Base-by-base conservation (phyloP, 768 basidiomycete species). In the Podaxis sp. region DNA sequence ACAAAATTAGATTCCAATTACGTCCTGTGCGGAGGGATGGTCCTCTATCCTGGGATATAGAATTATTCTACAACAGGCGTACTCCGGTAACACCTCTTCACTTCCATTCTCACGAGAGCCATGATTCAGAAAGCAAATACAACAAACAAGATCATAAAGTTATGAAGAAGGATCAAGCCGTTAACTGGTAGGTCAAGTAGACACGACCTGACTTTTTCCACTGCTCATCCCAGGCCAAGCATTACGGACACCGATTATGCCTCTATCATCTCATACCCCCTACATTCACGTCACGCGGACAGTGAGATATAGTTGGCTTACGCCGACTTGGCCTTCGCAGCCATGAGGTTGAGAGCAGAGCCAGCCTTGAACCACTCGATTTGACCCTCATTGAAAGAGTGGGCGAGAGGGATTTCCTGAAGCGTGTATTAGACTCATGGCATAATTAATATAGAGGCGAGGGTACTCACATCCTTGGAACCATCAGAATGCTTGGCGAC, bases 281-380 rank as follows among this genome's bases (percentile, higher is more conserved):
- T 51, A 12, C 12, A 55, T 22, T 39, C 13, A 5, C 42, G 42
- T 44, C 42, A 44, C 42, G 4, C 4, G 39, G 38, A 39, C 36
- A 1, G 13, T 44, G 54, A 22, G 8, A 55, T 22, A 26, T n/a
- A 13, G 33, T 26, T 38, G 28, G 15, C 49, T 52, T 26, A 59
- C 6, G 49, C 58, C 19, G 48, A 59, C 48, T 83, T 87, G 52
- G 87, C 86, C 75, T 82, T 84, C 65, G 85, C 79, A 64, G 87
- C 88, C 88, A 89, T 90, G 78, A 95, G 72, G 84, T 96, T 95
- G 58, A 96, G 86, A 17, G 94, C 93, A 67, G 92, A 94, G 46
- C 96, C 96, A 70, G 95, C 95, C 84, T 95, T 96, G 88, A 97
- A 98, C 96, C 96, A 97, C 69, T 86, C 93, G 72, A 97, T 96